These are phyloP conservation scores for Clausena lansium DNA, from an alignment of 345 rosid genomes.

Conservation along the genomic window DNA sequence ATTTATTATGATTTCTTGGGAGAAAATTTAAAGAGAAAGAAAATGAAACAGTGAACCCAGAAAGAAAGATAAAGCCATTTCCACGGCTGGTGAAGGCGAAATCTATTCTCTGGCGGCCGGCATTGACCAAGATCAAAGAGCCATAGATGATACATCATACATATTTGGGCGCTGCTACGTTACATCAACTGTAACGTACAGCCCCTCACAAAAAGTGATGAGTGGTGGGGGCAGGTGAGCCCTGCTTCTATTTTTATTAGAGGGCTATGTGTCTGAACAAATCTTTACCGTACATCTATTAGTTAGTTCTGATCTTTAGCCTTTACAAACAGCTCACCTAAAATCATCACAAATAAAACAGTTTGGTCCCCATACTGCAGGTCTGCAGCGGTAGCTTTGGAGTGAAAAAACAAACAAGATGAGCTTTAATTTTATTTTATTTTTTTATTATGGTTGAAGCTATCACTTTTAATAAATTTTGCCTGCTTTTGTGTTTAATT, in stretches of 20 bases:
- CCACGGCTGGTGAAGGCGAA: slow-evolving; percentile 6
- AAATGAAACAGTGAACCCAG: too few relatives aligned
- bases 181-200: too few relatives aligned
- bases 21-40: too few relatives aligned
- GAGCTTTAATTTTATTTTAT: too few relatives aligned
- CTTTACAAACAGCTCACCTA: slow-evolving; percentile 7
- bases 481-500: neutral
- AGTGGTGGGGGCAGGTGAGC: too few relatives aligned
- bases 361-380: slow-evolving; percentile 8
- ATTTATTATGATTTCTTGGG: too few relatives aligned
- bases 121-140: neutral
- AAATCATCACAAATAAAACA: neutral
- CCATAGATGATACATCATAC: too few relatives aligned
- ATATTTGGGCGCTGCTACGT: too few relatives aligned
- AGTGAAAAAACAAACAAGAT: neutral
- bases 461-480: neutral
- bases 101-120: neutral
- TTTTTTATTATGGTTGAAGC: neutral
- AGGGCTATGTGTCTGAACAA: too few relatives aligned
- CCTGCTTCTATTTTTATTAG: too few relatives aligned
- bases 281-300: slow-evolving; percentile 9
- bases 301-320: neutral
- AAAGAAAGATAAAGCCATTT: slow-evolving; percentile 5
- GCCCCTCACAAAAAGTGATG: too few relatives aligned
- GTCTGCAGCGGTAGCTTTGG: neutral